Base-by-base conservation (phyloP, 1,284 basidiomycete genomes). In the Trametes pubescens region DNA sequence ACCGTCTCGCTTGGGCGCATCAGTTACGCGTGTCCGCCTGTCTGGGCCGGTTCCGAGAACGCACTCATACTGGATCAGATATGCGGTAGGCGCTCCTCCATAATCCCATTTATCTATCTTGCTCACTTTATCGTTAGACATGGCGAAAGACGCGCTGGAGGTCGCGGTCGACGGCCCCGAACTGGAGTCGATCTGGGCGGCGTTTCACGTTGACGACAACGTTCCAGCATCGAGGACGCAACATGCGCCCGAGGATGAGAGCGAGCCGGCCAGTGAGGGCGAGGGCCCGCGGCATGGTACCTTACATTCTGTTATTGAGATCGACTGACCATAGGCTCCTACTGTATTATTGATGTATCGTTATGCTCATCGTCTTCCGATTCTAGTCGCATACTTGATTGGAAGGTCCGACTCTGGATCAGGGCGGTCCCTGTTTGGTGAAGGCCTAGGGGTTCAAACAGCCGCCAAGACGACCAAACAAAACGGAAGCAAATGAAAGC, bases 1-100 rank as follows among this genome's bases (percentile, higher is more conserved):
- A 86, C 90, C 38, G 86, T 93, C 10, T 86, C 88, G 4, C 84
- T 96, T 58, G 91, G 93, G 32, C 80, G 89, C 61, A 80, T 95
- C 59, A 87, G 88, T 59, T 95, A 88, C 68, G 88, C 88, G 2
- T 86, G 87, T 54, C 79, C 85, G 3, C 91, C 91, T 9, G 82
- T 85, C 35, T 90, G 86, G 82, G 73, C 91, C 34, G 78, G 82
- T 18, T 62, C 69, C 13, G 77, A 80, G 46, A 75, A 80, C n/a
- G 81, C 78, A 63, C 69, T 74, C 22, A 79, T 82, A 51, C 72
- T 91, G 34, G 81, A 83, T 65, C 76, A 79, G 51, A 76, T 87
- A 32, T 78, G 81, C 66, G 89, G 91, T 89, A 72, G n/a, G 26
- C 13, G n/a, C 14, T 49, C 29, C 40, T 22, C 35, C 24, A 13